Conservation (phyloP, 768 basidiomycete genomes). For the Tricholoma sp. region DNA sequence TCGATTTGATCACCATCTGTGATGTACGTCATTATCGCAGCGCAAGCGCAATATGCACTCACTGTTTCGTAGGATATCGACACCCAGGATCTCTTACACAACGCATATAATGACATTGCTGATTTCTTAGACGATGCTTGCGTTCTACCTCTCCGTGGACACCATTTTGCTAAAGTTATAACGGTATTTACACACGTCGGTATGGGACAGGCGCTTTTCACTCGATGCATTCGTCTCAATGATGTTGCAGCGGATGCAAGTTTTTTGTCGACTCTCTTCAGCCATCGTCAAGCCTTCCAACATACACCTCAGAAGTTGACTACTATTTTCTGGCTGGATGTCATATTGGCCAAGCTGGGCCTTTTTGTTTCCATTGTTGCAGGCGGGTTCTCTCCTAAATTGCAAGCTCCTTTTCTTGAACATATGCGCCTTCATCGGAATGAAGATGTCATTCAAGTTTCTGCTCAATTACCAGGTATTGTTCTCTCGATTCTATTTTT, state of each 20-base stretch:
- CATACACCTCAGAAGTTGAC: slow-evolving; percentile 11
- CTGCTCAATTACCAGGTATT: slow-evolving; percentile 65
- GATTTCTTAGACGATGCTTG: slow-evolving; percentile 13
- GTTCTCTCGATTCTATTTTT: not conserved
- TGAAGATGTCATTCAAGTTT: slow-evolving; percentile 51
- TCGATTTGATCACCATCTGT: slow-evolving; percentile 8
- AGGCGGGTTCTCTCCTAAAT: slow-evolving; percentile 18
- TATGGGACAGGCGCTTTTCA: slow-evolving; percentile 17
- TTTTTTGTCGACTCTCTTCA: slow-evolving; percentile 42
- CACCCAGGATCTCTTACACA: slow-evolving; percentile 13
- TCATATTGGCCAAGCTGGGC: slow-evolving; percentile 49
- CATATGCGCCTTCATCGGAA: slow-evolving; percentile 37
- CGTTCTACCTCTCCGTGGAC: not conserved
- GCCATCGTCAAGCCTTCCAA: slow-evolving; percentile 46
- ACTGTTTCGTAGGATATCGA: slow-evolving; percentile 8
- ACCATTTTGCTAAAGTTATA: not conserved
- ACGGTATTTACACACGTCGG: slow-evolving; percentile 12
- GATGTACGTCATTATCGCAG: slow-evolving; percentile 6
- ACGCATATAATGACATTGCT: slow-evolving; percentile 16
- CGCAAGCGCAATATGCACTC: not conserved
- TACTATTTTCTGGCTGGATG: slow-evolving; percentile 64
- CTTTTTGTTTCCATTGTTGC: slow-evolving; percentile 23
- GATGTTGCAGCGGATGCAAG: slow-evolving; percentile 19
- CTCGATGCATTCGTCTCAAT: slow-evolving; percentile 8
- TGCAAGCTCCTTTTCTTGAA: slow-evolving; percentile 18